Evolutionary conservation across 2,329 filamentous ascomycete genomes (phyloP).

Genomic region (Colletotrichum filicis): DNA sequence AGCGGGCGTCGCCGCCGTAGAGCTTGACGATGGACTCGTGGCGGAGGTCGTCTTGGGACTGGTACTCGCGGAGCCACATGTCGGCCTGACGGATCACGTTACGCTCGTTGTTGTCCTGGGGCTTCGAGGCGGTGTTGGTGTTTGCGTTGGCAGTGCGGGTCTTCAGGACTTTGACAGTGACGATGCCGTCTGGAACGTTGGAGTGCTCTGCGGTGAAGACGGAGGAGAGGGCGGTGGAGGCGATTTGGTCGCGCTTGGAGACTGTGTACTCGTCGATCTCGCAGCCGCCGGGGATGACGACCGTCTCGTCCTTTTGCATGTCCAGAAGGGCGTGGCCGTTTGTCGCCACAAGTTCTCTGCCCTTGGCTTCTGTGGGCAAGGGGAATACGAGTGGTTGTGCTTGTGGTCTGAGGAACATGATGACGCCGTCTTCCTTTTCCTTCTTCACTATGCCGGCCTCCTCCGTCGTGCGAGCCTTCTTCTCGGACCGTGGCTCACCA

Average conservation of each 20-base stretch:
- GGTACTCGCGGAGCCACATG: slow-evolving; percentile 68
- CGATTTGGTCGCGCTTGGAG: slow-evolving; percentile 67
- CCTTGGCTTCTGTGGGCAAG: slow-evolving; percentile 57
- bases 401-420: slow-evolving; percentile 64
- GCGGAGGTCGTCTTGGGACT: slow-evolving; percentile 64
- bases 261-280: slow-evolving; percentile 65
- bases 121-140: slow-evolving; percentile 50
- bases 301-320: slow-evolving; percentile 59
- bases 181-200: slow-evolving; percentile 61
- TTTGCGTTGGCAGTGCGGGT: slow-evolving; percentile 54
- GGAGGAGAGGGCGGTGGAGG: slow-evolving; percentile 63
- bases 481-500: slow-evolving; percentile 51
- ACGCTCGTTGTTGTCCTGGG: slow-evolving; percentile 61
- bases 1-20: slow-evolving; percentile 69
- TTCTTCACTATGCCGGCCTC: slow-evolving; percentile 39
- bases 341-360: slow-evolving; percentile 57
- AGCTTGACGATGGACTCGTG: slow-evolving; percentile 69
- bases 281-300: slow-evolving; percentile 59
- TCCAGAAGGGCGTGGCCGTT: slow-evolving; percentile 64
- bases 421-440: slow-evolving; percentile 59
- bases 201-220: slow-evolving; percentile 68
- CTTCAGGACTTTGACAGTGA: slow-evolving; percentile 71
- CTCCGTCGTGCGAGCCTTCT: slow-evolving; percentile 54
- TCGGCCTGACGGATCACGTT: slow-evolving; percentile 69
- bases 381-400: slow-evolving; percentile 64